Base-by-base conservation (phyloP, 306 rosid genomes). In the Albizia julibrissin region DNA sequence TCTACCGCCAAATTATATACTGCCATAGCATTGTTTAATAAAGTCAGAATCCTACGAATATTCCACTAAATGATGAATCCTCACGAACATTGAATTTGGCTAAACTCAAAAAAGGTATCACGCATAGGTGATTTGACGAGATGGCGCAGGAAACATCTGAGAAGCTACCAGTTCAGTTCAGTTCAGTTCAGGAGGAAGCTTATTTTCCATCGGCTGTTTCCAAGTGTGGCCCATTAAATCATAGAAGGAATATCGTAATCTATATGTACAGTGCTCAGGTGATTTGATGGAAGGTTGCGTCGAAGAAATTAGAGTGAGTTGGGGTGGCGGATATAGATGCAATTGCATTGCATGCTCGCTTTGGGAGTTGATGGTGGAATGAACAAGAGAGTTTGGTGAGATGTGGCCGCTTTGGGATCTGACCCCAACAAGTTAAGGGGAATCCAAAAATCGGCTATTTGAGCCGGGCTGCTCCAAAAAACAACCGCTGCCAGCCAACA, bases 21-120 rank as follows among this genome's bases (percentile, higher is more conserved):
- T n/a, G n/a, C n/a, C n/a, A n/a, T 18, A 50, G 22, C 12, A 19
- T 65, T 74, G 58, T 68, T 69, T 22, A 37, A 13, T 47, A 27
- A 66, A 73, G 72, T 33, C 58, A 54, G 14, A 69, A 2, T n/a
- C 21, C 40, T 66, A 72, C 69, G 89, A 77, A 77, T 67, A 80
- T 80, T 74, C 74, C 69, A 56, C 66, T 24, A 2, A 3, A 21
- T 19, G 62, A 21, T 52, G 62, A 56, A 46, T 26, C 69, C n/a
- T 82, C 70, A 74, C 71, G 70, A 21, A 78, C 89, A 84, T 42
- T 87, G 82, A 81, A 84, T 80, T 34, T 81, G 44, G 22, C 39
- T 5, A 70, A 42, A 24, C 54, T 43, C 56, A 42, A 69, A 39
- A 39, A 40, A 1, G 58, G 43, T 3, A 8, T 19, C 62, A 6